phyloP scores from a whole-genome alignment of 2,329 filamentous ascomycete species.

The Clonostachys chloroleuca region DNA sequence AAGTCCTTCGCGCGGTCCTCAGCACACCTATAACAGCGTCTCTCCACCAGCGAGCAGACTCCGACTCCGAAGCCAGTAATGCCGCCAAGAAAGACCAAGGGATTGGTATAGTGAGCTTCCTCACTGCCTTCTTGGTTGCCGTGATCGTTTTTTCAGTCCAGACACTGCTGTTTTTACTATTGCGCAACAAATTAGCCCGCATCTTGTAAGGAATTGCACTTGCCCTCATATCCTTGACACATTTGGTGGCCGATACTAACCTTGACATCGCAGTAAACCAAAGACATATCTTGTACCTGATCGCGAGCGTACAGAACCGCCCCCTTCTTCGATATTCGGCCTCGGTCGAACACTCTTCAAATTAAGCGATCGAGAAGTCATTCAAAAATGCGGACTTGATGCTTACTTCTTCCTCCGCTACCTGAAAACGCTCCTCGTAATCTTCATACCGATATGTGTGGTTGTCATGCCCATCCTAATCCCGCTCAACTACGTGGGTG shows the following conservation, averaged over 20 bases:
- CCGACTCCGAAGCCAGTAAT: not conserved
- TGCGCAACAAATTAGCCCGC: conserved; percentile 73
- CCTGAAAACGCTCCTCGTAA: conserved; percentile 70
- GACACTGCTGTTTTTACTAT: conserved; percentile 66
- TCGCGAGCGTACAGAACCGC: conserved; percentile 74
- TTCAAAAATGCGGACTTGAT: conserved; percentile 92
- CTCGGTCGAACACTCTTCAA: conserved; percentile 58
- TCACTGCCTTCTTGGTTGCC: conserved; percentile 61
- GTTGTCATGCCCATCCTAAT: conserved; percentile 81
- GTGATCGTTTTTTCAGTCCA: conserved; percentile 59
- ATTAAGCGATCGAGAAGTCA: conserved; percentile 74
- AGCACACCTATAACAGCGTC: too few relatives aligned
- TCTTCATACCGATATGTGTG: conserved; percentile 79
- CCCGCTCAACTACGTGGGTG: conserved; percentile 76
- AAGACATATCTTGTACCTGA: conserved; percentile 84
- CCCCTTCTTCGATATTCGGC: conserved; percentile 51
- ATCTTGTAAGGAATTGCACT: conserved; percentile 63
- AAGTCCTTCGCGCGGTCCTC: too few relatives aligned
- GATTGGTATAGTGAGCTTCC: conserved; percentile 39
- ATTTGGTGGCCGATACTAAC: not conserved
- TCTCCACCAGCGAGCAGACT: not conserved
- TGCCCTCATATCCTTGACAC: conserved; percentile 4
- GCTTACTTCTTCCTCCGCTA: conserved; percentile 98
- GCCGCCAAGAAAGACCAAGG: conserved; percentile 37
- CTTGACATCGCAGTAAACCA: conserved; percentile 54